phyloP scores from a whole-genome alignment of 331 rosid genomes.

The Rhamnella rubrinervis region DNA sequence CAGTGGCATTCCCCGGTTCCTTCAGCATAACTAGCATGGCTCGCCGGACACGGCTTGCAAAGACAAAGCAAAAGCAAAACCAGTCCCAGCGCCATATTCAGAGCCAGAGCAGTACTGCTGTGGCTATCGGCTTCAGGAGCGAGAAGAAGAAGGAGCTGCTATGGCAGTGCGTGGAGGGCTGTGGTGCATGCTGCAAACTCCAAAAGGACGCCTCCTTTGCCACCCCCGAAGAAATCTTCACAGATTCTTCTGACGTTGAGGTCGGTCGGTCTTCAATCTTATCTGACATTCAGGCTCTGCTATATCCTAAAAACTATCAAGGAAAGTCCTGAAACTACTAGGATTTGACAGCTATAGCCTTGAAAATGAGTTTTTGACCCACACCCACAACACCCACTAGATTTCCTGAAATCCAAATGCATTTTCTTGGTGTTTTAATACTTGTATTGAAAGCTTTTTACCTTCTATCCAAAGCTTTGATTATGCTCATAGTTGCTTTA shows the following conservation, averaged over 20 bases:
- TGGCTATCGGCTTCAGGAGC: constrained; percentile 37
- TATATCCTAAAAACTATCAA: no score
- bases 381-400: no score
- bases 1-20: constrained; percentile 15
- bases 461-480: no score
- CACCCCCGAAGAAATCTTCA: constrained; percentile 77
- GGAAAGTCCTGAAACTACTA: no score
- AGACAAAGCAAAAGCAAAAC: constrained; percentile 19
- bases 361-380: no score
- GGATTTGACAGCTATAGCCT: no score
- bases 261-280: constrained; percentile 23
- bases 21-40: constrained; percentile 29
- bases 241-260: constrained; percentile 55
- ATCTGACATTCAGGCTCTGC: neutral
- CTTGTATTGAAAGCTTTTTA: no score
- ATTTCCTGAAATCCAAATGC: no score
- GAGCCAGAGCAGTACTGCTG: neutral
- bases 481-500: no score
- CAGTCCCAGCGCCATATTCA: neutral
- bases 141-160: constrained; percentile 42
- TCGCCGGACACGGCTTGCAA: constrained; percentile 24
- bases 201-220: constrained; percentile 72
- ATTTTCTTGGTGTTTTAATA: no score
- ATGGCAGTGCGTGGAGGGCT: constrained; percentile 83
- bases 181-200: constrained; percentile 94